Percentiles rank a stretch among this genome's conserved stretches.
Conservation (phyloP, 2,329 filamentous ascomycete species). For the Chaetomium sp. region DNA sequence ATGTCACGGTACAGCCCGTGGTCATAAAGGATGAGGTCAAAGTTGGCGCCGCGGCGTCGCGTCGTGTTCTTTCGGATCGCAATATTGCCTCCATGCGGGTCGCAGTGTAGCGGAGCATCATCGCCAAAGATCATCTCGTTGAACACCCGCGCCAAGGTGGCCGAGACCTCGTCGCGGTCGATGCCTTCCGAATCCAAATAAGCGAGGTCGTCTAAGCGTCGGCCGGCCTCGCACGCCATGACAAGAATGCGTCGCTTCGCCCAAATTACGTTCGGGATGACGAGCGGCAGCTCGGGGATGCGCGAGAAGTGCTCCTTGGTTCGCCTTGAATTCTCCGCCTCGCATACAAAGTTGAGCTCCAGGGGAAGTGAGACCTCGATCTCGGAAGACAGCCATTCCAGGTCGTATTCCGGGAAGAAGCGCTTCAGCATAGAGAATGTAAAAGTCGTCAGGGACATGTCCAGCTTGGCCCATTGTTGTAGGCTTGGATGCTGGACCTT, state of each 20-base stretch:
- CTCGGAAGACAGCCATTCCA: slow-evolving; percentile 91
- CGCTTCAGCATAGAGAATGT: slow-evolving; percentile 84
- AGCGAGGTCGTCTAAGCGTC: slow-evolving; percentile 78
- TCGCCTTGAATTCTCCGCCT: slow-evolving; percentile 75
- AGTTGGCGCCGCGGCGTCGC: slow-evolving; percentile 60
- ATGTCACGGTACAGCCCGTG: slow-evolving; percentile 96
- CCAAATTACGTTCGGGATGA: slow-evolving; percentile 88
- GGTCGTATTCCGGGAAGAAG: slow-evolving; percentile 95
- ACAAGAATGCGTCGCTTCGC: slow-evolving; percentile 83
- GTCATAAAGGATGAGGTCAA: slow-evolving; percentile 94
- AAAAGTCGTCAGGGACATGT: slow-evolving; percentile 78
- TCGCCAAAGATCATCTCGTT: slow-evolving; percentile 99
- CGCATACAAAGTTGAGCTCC: slow-evolving; percentile 82
- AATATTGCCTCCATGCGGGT: slow-evolving; percentile 94
- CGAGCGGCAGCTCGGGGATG: slow-evolving; percentile 67
- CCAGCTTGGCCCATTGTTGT: slow-evolving; percentile 83
- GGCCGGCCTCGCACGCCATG: slow-evolving; percentile 88
- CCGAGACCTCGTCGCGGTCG: slow-evolving; percentile 91
- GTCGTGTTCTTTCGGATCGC: slow-evolving; percentile 73
- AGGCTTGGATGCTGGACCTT: slow-evolving; percentile 92
- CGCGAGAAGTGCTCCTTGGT: slow-evolving; percentile 75
- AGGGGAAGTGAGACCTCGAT: slow-evolving; percentile 87
- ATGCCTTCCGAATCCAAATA: slow-evolving; percentile 83
- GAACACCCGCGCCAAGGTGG: slow-evolving; percentile 83
- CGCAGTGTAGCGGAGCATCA: slow-evolving; percentile 85